Evolutionary conservation across 345 rosid species (phyloP), one percentile per base, ranked within the genome.

Genomic region (Arabis alpina): DNA sequence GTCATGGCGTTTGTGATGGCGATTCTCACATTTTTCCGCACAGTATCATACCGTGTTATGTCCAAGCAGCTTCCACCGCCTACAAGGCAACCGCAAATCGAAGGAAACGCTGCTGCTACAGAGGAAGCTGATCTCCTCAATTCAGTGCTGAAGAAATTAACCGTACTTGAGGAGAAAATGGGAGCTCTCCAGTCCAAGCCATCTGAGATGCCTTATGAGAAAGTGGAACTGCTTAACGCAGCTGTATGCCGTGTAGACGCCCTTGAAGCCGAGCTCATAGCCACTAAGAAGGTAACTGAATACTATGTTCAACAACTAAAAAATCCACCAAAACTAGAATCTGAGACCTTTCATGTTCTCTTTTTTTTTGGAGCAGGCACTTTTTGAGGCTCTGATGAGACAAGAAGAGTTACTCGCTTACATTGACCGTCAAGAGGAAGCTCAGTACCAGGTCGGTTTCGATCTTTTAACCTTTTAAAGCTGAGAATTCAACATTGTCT

Each of bases 211-310:
- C 99, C 99, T 67, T 87, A 49, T 11, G 98, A 95, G 85, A 95
- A 95, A 84, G 99, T 77, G 82, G 99, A 95, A 72, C 72, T 95
- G 78, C 84, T 95, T 66, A 88, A 88, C 72, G 99, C 98, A 57
- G 98, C 98, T 54, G 97, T 95, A 50, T 95, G 94, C 66, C 97
- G 98, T 10, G 98, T 95, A 66, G 99, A 95, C 60, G 98, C 94
- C 16, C 80, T 95, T 44, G 99, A 95, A 84, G 99, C 99, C 1
- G 99, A 95, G 82, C 87, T 95, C 60, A 95, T 95, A 80, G 88
- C 99, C 64, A 90, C 99, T 36, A 95, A 95, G 68, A 90, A 95
- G 99, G 99, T 95, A 77, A 73, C 0, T 60, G 44, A 51, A 16
- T 52, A 24, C 5, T 32, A 37, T 42, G 14, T 53, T 70, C 42